phyloP scores from a whole-genome alignment of 1,284 basidiomycete species.

The Lentinus polychrous region DNA sequence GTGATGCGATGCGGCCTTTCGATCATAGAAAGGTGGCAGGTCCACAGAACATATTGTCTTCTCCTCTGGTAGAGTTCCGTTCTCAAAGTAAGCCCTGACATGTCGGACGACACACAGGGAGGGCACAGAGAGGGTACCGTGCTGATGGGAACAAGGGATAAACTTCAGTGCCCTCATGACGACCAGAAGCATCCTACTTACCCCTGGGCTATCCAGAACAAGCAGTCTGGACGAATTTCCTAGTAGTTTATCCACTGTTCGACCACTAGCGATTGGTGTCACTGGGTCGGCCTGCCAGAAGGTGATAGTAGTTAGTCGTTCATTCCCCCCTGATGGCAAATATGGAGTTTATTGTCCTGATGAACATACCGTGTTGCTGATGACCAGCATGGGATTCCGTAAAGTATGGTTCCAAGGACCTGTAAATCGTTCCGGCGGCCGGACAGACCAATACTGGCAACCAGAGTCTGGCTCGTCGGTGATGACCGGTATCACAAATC shows the following conservation, averaged over 20 bases:
- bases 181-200: slow-evolving; percentile 11
- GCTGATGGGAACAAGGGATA: slow-evolving; percentile 9
- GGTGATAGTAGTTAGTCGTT: not conserved
- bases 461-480: slow-evolving; percentile 20
- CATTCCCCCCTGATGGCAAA: no score
- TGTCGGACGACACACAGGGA: slow-evolving; percentile 17
- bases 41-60: slow-evolving; percentile 20
- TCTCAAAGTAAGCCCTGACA: slow-evolving; percentile 18
- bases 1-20: not conserved
- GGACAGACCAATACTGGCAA: slow-evolving; percentile 19
- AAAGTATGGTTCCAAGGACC: slow-evolving; percentile 25
- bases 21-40: slow-evolving; percentile 14
- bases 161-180: not conserved
- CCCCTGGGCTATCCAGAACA: slow-evolving; percentile 22
- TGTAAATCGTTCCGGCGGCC: slow-evolving; percentile 19
- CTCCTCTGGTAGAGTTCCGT: slow-evolving; percentile 22
- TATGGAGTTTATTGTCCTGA: not conserved
- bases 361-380: slow-evolving; percentile 21
- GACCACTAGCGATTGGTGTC: slow-evolving; percentile 22
- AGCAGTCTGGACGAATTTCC: slow-evolving; percentile 18
- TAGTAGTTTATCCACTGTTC: slow-evolving; percentile 16
- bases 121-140: slow-evolving; percentile 17
- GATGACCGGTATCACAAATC: slow-evolving; percentile 15
- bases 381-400: slow-evolving; percentile 21
- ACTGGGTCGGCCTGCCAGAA: slow-evolving; percentile 21